Base-by-base conservation (phyloP, 345 rosid genomes). In the Citrus medica region DNA sequence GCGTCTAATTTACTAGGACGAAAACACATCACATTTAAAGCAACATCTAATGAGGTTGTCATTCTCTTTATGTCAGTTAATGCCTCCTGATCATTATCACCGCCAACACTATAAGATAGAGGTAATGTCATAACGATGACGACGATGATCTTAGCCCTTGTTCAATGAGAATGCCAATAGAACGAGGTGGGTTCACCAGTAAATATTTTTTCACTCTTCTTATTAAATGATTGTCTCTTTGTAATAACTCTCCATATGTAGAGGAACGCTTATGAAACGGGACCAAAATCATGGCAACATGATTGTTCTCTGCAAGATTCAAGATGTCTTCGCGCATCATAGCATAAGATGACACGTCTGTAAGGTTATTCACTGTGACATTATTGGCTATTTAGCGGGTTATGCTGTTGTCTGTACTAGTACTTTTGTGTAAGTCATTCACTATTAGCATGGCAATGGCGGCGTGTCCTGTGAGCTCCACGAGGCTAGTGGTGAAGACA, bases 21-120 rank as follows among this genome's bases (percentile, higher is more conserved):
- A 65, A 80, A 83, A 7, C 86, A 51, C 3, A 83, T 32, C 1
- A 76, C 81, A 2, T 71, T 69, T 6, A 83, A 64, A 4, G 14
- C 79, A 7, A 81, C 72, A 3, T 59, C 51, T 8, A 3, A 0
- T 76, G 9, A 0, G 71, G 10, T 8, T 38, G 83, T 75, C 71
- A 79, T 83, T 68, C 84, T 76, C 71, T 77, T 69, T 2, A 82
- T 83, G 12, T 81, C 79, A 16, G 73, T 27, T 13, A 85, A 74
- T 1, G 86, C 86, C 69, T 85, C 88, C 0, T 76, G 73, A 7
- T 73, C 84, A 48, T 85, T 81, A 8, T 78, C 51, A 0, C 86
- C 86, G 4, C 86, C 84, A 40, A 2, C 46, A 40, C 46, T 9
- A 12, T 12, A 40, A 40, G 46, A 40, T 40, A 2, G 46, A 2